Percentiles rank a stretch among this genome's conserved stretches.
These are phyloP conservation scores for Panicum miliaceum DNA, from an alignment of 176 grass and related monocot genomes.

Conservation along the genomic window DNA sequence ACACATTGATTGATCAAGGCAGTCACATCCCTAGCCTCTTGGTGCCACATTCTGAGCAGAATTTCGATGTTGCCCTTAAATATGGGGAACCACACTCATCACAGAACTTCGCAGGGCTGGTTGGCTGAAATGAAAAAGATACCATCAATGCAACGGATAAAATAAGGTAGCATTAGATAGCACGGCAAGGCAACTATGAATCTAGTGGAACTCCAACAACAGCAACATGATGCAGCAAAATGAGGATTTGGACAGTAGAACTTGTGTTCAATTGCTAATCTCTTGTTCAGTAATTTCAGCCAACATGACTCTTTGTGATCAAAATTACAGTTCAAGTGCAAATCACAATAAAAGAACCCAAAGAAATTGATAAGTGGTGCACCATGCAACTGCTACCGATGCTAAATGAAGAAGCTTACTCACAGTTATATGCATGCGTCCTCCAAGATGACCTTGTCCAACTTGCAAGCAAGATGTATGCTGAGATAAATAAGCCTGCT, in stretches of 20 bases:
- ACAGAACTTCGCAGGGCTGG: constrained; percentile 84
- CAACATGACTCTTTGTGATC: background rate
- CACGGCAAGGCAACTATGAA: background rate
- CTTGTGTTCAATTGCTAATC: background rate
- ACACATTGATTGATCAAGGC: background rate
- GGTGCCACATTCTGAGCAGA: constrained; percentile 91
- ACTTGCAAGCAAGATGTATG: constrained; percentile 70
- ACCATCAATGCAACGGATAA: constrained; percentile 5
- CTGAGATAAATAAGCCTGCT: constrained; percentile 59
- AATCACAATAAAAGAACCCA: constrained; percentile 2
- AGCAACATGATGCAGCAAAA: background rate
- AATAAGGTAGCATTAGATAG: constrained; percentile 1
- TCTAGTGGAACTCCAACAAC: background rate
- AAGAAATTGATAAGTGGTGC: constrained; percentile 2
- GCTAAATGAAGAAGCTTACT: constrained; percentile 46
- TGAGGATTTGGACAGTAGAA: background rate
- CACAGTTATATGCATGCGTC: constrained; percentile 70
- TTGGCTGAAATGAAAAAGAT: constrained; percentile 64
- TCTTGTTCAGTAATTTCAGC: constrained; percentile 9
- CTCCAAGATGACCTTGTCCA: constrained; percentile 60
- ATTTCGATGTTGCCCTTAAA: constrained; percentile 87
- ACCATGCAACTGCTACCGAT: background rate
- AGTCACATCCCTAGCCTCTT: constrained; percentile 74
- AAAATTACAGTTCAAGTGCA: background rate
- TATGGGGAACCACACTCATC: constrained; percentile 89